Evolutionary conservation across 495 filamentous ascomycete species (phyloP), one percentile per base, ranked within the genome.

Genomic region (Penicillium desertorum): DNA sequence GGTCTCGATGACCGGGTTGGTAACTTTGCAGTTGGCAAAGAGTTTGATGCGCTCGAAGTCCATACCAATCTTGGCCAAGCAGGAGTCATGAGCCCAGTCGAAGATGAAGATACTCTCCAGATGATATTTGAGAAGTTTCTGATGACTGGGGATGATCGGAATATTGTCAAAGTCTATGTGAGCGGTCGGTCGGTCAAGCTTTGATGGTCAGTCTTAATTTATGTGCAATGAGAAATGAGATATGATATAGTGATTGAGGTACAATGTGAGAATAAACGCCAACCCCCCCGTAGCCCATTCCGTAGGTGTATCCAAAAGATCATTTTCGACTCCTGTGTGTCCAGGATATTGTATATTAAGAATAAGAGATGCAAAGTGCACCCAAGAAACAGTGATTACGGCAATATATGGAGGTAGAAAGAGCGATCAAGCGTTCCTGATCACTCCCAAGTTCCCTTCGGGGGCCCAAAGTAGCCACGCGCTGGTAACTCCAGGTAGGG

Each of bases 101-200:
- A 84, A 46, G 80, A 84, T 4, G 75, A 77, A 2, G 83, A 85
- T 59, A 62, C 63, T 0, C 54, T 73, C 0, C 53, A 58, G 46
- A 74, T 66, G 1, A 74, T 83, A 37, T 85, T 87, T 56, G 82
- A 88, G 55, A 87, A 86, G 61, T 88, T 86, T 46, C 45, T 87
- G 11, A 84, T 86, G 82, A 86, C 82, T 9, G 84, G 83, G 1
- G 85, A 87, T 61, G 85, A 87, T 63, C 69, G 85, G 16, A 86
- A 86, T 63, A 84, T 87, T 54, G 68, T 62, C 5, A 62, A 74
- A 39, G 84, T 86, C 4, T 87, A 76, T 69, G 80, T 87, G 1
- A 54, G 73, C n/a, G 85, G 84, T 20, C 68, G 75, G 19, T 67
- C 68, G 32, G 79, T 86, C 11, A 80, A 80, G 59, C 44, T 82